Evolutionary conservation across 352 stramenopile genomes (phyloP).

Genomic region (Phytopythium litorale): DNA sequence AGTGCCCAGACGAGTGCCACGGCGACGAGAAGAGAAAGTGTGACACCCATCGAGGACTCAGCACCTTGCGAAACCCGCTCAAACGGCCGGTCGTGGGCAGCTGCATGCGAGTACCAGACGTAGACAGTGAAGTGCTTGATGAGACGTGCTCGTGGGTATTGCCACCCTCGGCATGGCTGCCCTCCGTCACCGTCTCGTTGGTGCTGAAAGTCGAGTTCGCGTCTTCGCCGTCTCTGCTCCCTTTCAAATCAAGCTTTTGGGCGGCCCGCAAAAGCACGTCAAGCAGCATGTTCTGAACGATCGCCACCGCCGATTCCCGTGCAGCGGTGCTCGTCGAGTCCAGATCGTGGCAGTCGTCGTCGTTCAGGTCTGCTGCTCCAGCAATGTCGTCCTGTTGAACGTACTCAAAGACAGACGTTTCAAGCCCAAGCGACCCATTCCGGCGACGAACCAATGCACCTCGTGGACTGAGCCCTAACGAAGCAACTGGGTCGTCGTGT

Average conservation of each 20-base stretch:
- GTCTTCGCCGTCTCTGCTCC: slow-evolving; percentile 46
- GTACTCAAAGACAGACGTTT: slow-evolving; percentile 2
- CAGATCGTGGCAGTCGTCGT: background rate
- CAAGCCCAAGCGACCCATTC: slow-evolving; percentile 3
- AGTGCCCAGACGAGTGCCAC: background rate
- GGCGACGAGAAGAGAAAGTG: slow-evolving; percentile 52
- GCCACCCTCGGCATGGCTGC: background rate
- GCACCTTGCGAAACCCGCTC: slow-evolving; percentile 53
- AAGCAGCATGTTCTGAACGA: slow-evolving; percentile 56
- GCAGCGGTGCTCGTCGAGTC: background rate
- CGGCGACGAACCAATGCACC: slow-evolving; percentile 11
- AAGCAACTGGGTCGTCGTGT: slow-evolving; percentile 1
- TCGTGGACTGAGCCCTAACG: slow-evolving; percentile 48
- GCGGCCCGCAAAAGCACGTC: slow-evolving; percentile 64
- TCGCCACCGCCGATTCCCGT: slow-evolving; percentile 21
- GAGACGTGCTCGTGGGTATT: background rate
- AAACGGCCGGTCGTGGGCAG: slow-evolving; percentile 36
- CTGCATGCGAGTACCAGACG: slow-evolving; percentile 35
- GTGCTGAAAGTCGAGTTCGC: slow-evolving; percentile 4
- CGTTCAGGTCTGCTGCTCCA: background rate
- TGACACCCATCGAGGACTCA: slow-evolving; percentile 59
- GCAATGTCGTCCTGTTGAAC: background rate
- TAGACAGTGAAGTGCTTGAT: background rate
- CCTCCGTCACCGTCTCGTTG: background rate
- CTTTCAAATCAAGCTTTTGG: slow-evolving; percentile 72